Percentiles rank a stretch among this genome's conserved stretches.
Conservation (phyloP, 164 flowering plant genomes). For the Cinnamomum micranthum region DNA sequence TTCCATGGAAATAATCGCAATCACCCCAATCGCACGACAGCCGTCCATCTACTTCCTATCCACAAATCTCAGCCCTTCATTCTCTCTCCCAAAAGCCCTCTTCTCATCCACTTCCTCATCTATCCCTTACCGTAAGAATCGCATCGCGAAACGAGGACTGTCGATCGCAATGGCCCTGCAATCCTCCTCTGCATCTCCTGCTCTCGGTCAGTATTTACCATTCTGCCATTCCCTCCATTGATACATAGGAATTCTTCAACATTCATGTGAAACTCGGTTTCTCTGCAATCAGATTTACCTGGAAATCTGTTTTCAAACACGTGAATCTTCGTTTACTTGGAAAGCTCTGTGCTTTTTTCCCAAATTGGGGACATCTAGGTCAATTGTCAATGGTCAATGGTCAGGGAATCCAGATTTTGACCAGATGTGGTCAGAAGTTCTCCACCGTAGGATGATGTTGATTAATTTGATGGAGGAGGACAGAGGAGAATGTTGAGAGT, state of each 20-base stretch:
- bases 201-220: neutral
- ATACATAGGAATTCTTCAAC: no score
- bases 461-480: no score
- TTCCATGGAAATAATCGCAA: neutral
- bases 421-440: no score
- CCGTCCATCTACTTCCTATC: neutral
- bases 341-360: neutral
- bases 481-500: no score
- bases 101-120: neutral
- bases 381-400: no score
- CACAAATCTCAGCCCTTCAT: neutral
- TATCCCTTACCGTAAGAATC: neutral
- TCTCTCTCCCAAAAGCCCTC: neutral
- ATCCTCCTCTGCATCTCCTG: neutral
- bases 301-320: neutral
- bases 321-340: neutral
- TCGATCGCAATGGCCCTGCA: constrained; percentile 1
- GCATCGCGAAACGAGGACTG: neutral
- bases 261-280: no score
- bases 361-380: no score
- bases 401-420: no score
- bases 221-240: neutral
- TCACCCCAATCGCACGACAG: neutral
- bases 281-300: neutral
- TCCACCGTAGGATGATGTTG: no score